Conservation (phyloP, 1,139 yeast genomes). For the Lodderomyces parapsilosis region DNA sequence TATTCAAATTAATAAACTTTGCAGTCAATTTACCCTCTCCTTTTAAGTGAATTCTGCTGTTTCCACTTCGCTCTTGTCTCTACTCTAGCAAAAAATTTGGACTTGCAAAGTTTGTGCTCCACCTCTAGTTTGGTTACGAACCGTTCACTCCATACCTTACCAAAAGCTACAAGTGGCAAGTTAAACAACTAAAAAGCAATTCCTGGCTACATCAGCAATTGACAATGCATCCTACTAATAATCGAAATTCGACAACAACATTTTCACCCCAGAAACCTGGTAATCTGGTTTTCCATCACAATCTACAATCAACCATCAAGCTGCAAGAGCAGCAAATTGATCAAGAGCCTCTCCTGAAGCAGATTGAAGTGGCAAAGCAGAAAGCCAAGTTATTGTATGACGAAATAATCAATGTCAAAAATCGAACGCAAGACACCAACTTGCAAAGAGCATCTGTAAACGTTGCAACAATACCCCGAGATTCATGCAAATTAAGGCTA, state of each 20-base stretch:
- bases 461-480: constrained; percentile 29
- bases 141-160: too few species aligned
- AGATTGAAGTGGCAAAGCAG: constrained; percentile 37
- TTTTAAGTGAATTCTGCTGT: too few species aligned
- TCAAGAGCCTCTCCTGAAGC: constrained; percentile 10
- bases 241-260: constrained; percentile 1
- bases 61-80: too few species aligned
- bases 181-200: too few species aligned
- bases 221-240: constrained; percentile 4
- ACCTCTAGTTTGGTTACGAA: too few species aligned
- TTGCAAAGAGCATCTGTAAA: constrained; percentile 38
- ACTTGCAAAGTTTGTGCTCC: too few species aligned
- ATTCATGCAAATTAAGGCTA: constrained; percentile 32
- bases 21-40: not conserved
- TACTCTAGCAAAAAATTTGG: too few species aligned
- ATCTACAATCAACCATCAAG: not conserved
- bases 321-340: constrained; percentile 7
- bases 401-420: constrained; percentile 47
- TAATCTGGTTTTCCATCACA: not conserved
- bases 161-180: too few species aligned
- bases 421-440: constrained; percentile 45
- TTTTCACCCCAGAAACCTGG: not conserved
- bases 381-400: constrained; percentile 48
- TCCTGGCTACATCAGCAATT: not conserved
- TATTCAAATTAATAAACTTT: not conserved